Conservation (phyloP, 2,329 filamentous ascomycete species). For the Penicillium vulpinum region DNA sequence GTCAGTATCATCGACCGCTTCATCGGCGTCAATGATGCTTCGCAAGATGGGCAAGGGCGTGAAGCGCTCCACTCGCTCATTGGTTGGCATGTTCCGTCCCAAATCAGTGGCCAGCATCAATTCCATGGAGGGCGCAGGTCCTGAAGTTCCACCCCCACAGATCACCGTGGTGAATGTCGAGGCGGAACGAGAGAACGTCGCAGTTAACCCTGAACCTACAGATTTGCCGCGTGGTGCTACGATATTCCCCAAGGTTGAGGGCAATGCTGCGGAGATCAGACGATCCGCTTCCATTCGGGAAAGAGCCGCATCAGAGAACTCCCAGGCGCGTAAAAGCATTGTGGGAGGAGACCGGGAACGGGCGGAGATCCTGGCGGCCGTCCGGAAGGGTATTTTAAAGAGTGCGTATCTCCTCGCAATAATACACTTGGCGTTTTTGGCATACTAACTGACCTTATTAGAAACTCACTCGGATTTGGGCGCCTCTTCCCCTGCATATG, state of each 20-base stretch:
- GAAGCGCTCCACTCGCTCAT: conserved; percentile 87
- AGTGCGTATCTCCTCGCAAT: conserved; percentile 55
- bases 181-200: conserved; percentile 81
- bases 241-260: conserved; percentile 80
- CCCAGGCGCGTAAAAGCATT: conserved; percentile 75
- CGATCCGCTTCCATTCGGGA: conserved; percentile 34
- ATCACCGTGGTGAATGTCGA: conserved; percentile 96
- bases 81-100: conserved; percentile 91
- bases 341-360: conserved; percentile 86
- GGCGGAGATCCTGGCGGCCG: conserved; percentile 85
- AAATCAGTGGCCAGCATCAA: conserved; percentile 83
- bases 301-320: conserved; percentile 45
- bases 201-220: conserved; percentile 66
- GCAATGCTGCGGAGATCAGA: conserved; percentile 68
- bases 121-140: conserved; percentile 62
- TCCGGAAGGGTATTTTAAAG: conserved; percentile 95
- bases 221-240: conserved; percentile 70
- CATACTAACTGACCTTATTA: conserved; percentile 22
- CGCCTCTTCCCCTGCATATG: conserved; percentile 67
- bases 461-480: conserved; percentile 59
- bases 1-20: conserved; percentile 51
- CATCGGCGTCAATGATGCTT: conserved; percentile 57
- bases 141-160: conserved; percentile 71
- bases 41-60: conserved; percentile 99
- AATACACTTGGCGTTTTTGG: background rate